Base-by-base conservation (phyloP, 768 basidiomycete genomes). In the Nidularia pulvinata region DNA sequence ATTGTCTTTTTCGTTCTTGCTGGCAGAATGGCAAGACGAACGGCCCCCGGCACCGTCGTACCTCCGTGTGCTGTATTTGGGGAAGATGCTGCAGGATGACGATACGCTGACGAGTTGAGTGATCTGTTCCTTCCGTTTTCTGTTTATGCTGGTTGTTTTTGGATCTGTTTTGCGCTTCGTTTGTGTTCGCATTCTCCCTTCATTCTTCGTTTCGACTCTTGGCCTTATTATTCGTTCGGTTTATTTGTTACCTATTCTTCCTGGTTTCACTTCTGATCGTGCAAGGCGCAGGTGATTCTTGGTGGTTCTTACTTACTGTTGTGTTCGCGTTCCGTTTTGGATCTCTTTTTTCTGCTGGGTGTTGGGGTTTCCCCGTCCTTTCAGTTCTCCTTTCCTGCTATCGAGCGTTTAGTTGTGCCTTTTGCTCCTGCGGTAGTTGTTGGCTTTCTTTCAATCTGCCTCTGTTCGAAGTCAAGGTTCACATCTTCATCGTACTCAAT, bases 21-120 rank as follows among this genome's bases (percentile, higher is more conserved):
- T 30, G 25, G 59, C 50, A 85, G 90, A 91, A 52, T 91, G 89
- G 89, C 84, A 86, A 66, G 86, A 86, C 59, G 88, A 89, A 53
- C 82, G 85, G 9, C 89, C 91, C 2, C 87, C 88, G 2, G 85
- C 86, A 13, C 91, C 91, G 0, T 85, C 86, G 4, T 89, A 86
- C 73, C 74, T 91, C 53, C 81, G 91, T 16, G 79, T 93, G 36
- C 73, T 92, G 1, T 86, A 92, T 65, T 71, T 91, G 5, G 91
- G 91, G 36, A 85, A 84, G 67, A 86, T 93, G 64, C 68, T 91
- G n/a, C 89, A 91, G 62, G 91, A 93, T 61, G 91, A 93, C 33
- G 90, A 92, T 51, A 88, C 86, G 2, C 74, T 93, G 13, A 66
- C 75, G 14, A 80, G 89, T 90, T 58, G 61, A 30, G 25, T 30